These are phyloP conservation scores for Botrytis byssoidea DNA, from an alignment of 2,329 filamentous ascomycete genomes.

Conservation along the genomic window DNA sequence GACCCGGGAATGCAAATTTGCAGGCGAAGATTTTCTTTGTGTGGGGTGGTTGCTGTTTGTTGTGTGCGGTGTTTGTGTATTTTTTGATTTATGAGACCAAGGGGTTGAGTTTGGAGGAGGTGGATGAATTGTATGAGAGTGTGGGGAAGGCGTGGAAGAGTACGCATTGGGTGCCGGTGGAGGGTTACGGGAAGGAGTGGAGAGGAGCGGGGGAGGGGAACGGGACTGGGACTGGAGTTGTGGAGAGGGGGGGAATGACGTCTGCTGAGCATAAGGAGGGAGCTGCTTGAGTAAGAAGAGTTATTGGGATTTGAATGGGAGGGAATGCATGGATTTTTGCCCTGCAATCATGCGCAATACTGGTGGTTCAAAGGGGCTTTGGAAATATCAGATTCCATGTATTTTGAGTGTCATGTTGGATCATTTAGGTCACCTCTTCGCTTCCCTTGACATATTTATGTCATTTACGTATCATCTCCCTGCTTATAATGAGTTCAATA, in stretches of 20 bases:
- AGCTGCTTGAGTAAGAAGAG: no score
- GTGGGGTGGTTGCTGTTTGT: constrained; percentile 57
- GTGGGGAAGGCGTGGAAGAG: constrained; percentile 12
- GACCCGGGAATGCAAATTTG: constrained; percentile 43
- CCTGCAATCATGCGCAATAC: neutral
- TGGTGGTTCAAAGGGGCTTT: neutral
- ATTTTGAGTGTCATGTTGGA: neutral
- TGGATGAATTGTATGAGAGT: constrained; percentile 57
- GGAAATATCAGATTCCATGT: neutral
- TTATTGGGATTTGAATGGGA: neutral
- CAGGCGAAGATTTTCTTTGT: constrained; percentile 47
- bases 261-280: neutral
- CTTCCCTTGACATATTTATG: neutral
- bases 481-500: no score
- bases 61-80: constrained; percentile 54
- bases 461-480: neutral
- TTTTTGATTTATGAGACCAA: constrained; percentile 65
- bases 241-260: neutral
- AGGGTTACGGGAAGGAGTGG: constrained; percentile 1
- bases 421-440: neutral
- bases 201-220: neutral
- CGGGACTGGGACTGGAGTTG: neutral
- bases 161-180: constrained; percentile 10
- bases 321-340: neutral
- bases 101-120: constrained; percentile 68